Percentiles rank a stretch among this genome's conserved stretches.
Conservation (phyloP, 2,329 filamentous ascomycete genomes). For the Penicillium aurantiogriseum region DNA sequence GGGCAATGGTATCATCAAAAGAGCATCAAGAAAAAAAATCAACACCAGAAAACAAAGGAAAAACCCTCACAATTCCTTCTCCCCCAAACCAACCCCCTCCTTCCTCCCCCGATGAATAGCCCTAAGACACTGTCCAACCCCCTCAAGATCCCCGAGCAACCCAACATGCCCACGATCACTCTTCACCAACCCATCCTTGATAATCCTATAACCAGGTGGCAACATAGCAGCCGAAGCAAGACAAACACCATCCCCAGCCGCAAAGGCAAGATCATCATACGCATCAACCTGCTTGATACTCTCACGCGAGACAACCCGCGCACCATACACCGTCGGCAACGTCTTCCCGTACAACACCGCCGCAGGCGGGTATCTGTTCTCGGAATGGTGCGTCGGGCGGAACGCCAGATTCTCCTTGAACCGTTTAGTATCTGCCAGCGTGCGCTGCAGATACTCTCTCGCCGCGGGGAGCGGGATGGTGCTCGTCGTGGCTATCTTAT, state of each 20-base stretch:
- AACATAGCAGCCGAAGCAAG: constrained; percentile 82
- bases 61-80: constrained; percentile 1
- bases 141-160: constrained; percentile 78
- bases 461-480: constrained; percentile 56
- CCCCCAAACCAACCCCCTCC: constrained; percentile 70
- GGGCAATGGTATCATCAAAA: constrained; percentile 21
- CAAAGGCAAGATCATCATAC: constrained; percentile 85
- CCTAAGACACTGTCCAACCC: constrained; percentile 70
- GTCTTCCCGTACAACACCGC: constrained; percentile 83
- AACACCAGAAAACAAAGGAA: not conserved
- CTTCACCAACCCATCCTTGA: constrained; percentile 70
- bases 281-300: constrained; percentile 72
- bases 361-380: constrained; percentile 78
- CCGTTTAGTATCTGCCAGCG: constrained; percentile 65
- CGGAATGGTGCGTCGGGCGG: constrained; percentile 54
- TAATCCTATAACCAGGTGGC: constrained; percentile 73
- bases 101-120: constrained; percentile 65
- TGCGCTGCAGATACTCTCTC: constrained; percentile 70
- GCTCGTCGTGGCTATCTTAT: constrained; percentile 32
- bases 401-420: constrained; percentile 77
- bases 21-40: not conserved
- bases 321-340: constrained; percentile 80
- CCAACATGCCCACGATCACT: constrained; percentile 86
- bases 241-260: constrained; percentile 84
- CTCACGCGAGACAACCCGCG: constrained; percentile 69